Evolutionary conservation across 441 rosid species (phyloP), one percentile per base, ranked within the genome.

Genomic region (Flueggea neowawraea): DNA sequence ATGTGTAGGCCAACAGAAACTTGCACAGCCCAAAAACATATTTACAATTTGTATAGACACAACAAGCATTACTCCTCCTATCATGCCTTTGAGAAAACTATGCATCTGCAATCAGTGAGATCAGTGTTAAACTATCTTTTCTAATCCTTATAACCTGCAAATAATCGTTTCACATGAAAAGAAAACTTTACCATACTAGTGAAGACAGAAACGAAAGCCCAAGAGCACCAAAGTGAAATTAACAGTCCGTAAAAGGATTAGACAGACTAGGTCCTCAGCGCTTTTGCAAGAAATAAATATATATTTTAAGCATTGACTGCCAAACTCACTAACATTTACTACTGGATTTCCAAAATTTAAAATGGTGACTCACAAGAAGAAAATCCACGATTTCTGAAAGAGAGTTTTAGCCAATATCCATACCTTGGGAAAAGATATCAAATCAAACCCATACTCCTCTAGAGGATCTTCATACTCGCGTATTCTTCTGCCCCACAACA

Each of bases 401-500:
- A 48, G 4, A 43, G 31, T 55, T 54, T 55, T 33, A 66, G 54
- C 28, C 58, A 55, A 63, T 67, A 74, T 61, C 73, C 73, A 70
- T 78, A 84, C 87, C 91, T 88, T 84, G 44, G 73, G 36, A 55
- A 73, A 54, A 62, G 86, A 70, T 64, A 76, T 73, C 76, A 85
- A 65, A 79, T 91, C 95, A 69, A 95, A 75, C 60, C 99, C 99
- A 70, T 95, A 95, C 73, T 84, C 86, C 79, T 63, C 64, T 14
- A 88, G 70, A 49, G 98, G 91, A 72, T 86, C 78, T 80, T 95
- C 89, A 75, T 86, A 83, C 48, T 84, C 88, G 31, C 90, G 87
- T 62, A 89, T 80, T 78, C 98, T 82, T 81, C 72, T 86, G 52
- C 98, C 99, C 98, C 98, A 91, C 67, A 85, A 36, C 78, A 78